A percentile compares a stretch with the other conserved stretches of the same genome.
These are phyloP conservation scores for Euphrasia confusa DNA, from an alignment of 257 asterid genomes.

Conservation along the genomic window DNA sequence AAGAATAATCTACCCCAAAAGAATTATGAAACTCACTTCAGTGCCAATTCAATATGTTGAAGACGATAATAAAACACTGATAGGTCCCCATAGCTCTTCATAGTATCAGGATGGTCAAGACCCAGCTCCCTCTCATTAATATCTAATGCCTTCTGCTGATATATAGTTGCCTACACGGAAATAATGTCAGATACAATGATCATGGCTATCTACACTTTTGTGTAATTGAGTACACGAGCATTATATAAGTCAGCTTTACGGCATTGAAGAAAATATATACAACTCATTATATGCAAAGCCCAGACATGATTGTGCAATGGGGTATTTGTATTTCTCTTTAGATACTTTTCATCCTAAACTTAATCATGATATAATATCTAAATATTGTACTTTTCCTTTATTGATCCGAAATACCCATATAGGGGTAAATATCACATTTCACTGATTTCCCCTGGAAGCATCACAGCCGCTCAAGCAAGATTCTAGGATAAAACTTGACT, in stretches of 20 bases:
- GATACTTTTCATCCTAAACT: neutral
- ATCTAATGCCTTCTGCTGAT: conserved; percentile 89
- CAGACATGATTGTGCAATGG: conserved; percentile 1
- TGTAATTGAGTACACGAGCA: conserved; percentile 12
- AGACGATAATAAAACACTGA: conserved; percentile 97
- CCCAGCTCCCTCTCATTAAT: conserved; percentile 98
- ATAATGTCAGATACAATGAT: conserved; percentile 21
- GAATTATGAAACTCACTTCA: conserved; percentile 60
- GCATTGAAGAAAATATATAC: neutral
- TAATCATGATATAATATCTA: neutral
- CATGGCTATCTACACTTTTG: conserved; percentile 6
- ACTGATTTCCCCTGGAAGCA: neutral
- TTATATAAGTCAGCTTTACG: conserved; percentile 9
- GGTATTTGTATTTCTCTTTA: too few relatives aligned
- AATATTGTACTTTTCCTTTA: neutral
- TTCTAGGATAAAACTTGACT: neutral
- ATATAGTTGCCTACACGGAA: conserved; percentile 73
- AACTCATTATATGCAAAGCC: neutral
- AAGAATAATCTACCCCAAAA: conserved; percentile 14
- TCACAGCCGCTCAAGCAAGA: neutral
- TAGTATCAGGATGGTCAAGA: conserved; percentile 98
- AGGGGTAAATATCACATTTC: neutral
- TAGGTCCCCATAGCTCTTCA: conserved; percentile 99
- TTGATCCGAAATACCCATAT: neutral
- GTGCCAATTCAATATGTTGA: conserved; percentile 93